phyloP scores from a whole-genome alignment of 331 rosid genomes.

The Quercus lobata region DNA sequence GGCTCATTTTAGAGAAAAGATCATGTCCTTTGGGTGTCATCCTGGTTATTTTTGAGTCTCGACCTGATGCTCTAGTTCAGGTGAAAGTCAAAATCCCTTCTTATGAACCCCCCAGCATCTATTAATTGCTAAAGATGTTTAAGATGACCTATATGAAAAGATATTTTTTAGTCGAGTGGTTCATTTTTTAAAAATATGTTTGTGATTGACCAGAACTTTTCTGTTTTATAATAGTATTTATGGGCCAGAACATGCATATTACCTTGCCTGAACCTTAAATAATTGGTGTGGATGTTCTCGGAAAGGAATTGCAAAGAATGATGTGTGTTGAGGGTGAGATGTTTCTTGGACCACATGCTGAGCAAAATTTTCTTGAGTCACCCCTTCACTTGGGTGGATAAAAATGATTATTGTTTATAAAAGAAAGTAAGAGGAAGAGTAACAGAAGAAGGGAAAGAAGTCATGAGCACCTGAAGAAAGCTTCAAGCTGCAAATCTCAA shows the following conservation, averaged over 20 bases:
- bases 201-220: not conserved
- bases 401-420: not conserved
- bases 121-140: conserved; percentile 7
- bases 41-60: conserved; percentile 76
- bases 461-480: not conserved
- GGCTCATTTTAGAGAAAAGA: conserved; percentile 57
- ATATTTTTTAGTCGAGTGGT: not conserved
- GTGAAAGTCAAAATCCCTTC: conserved; percentile 28
- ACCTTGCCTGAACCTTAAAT: not conserved
- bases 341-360: no score
- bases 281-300: not conserved
- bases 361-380: not conserved
- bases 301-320: not conserved
- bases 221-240: not conserved
- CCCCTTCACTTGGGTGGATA: not conserved
- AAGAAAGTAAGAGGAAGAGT: not conserved
- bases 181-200: not conserved
- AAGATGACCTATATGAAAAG: not conserved
- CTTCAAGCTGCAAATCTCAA: not conserved
- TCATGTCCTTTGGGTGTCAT: conserved; percentile 81
- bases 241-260: not conserved
- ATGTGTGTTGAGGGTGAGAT: not conserved
- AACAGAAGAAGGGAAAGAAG: not conserved
- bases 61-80: conserved; percentile 94
- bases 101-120: not conserved